Base-by-base conservation (phyloP, 768 basidiomycete genomes). In the Mycena filopes region DNA sequence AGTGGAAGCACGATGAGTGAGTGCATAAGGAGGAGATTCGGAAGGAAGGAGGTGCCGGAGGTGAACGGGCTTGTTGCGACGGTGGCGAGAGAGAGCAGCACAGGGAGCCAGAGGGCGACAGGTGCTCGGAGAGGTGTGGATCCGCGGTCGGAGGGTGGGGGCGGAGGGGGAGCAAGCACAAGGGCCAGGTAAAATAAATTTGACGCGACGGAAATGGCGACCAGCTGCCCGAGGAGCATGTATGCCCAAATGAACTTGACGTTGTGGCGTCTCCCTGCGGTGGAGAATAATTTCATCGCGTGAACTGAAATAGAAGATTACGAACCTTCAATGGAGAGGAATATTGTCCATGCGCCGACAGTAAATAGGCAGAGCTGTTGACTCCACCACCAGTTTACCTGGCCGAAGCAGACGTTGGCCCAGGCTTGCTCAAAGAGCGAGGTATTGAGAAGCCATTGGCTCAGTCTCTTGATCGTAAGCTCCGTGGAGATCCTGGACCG, bases 201-300 rank as follows among this genome's bases (percentile, higher is more conserved):
- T 0, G 85, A 84, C 10, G 89, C 87, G 40, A 91, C 86, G 13
- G 86, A 87, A 48, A 92, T 87, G 33, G 91, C 89, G 57, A 93
- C 89, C 23, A 91, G 69, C 74, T 92, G 89, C 7, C 89, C 91
- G 11, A 93, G 81, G 38, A 92, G 77, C 87, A 91, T 89, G 76
- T 89, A 91, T 2, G 86, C 88, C 87, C 87, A 89, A 0, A 85
- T 51, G 64, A 84, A 78, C 67, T 81, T 83, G 63, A 91, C 78
- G 18, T 76, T 59, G 45, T 79, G 70, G 23, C 77, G 73, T 41
- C 77, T 71, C 0, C 84, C 85, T 80, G 55, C 1, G 48, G 28
- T 11, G 42, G 20, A 36, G 20, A 8, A 38, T 40, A 48, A n/a
- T 46, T 42, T 18, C 11, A 21, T 23, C 40, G 36, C 8, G 26